Percentiles rank a stretch among this genome's conserved stretches.
Conservation (phyloP, 2,329 filamentous ascomycete genomes). For the Oidium heveae region DNA sequence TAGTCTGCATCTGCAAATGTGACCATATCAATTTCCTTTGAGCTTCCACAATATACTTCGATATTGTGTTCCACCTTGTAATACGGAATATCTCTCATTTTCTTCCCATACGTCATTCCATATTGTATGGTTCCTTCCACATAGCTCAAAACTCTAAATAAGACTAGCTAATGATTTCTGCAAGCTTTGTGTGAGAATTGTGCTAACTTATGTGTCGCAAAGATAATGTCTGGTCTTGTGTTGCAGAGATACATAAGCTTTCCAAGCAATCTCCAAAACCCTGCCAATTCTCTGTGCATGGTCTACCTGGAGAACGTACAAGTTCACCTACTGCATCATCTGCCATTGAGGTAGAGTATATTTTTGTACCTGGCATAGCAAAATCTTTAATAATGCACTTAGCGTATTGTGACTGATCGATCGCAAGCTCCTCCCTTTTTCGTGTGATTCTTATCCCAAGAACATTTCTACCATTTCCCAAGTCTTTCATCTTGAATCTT, state of each 20-base stretch:
- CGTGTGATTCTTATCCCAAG: no score
- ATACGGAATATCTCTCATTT: no score
- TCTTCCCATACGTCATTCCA: background rate
- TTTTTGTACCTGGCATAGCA: background rate
- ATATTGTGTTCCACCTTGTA: constrained; percentile 1
- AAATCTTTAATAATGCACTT: background rate
- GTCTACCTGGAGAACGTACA: background rate
- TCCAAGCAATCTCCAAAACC: background rate
- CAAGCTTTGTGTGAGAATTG: no score
- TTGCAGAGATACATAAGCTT: no score
- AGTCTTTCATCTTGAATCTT: no score
- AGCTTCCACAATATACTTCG: background rate
- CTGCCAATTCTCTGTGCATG: background rate
- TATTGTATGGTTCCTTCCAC: background rate
- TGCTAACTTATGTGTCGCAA: no score
- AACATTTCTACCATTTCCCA: no score
- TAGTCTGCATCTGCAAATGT: background rate
- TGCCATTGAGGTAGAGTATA: background rate
- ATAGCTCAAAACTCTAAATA: background rate
- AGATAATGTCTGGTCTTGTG: no score
- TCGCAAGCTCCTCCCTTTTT: background rate
- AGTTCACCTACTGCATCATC: background rate
- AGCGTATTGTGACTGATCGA: background rate
- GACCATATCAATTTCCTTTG: background rate
- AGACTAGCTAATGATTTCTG: no score